Percentiles rank a stretch among this genome's conserved stretches.
Conservation (phyloP, 1,284 basidiomycete species). For the Puccinia polysora region DNA sequence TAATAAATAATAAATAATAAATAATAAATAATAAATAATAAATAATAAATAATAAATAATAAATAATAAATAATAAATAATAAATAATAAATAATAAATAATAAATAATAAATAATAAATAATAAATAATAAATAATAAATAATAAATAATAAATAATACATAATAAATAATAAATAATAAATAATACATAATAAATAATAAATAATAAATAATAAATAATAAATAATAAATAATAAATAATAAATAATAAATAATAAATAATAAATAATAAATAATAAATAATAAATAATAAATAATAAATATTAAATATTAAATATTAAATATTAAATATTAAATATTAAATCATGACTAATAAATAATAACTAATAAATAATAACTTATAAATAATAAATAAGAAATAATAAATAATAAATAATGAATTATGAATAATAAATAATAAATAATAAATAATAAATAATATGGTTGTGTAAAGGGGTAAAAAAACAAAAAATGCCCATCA, state of each 20-base stretch:
- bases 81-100: background rate
- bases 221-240: background rate
- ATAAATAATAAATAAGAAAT: no score
- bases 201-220: background rate
- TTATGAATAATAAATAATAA: no score
- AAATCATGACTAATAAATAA: no score
- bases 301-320: background rate
- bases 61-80: background rate
- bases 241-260: background rate
- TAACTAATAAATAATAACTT: no score
- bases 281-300: background rate
- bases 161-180: background rate
- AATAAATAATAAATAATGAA: no score
- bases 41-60: background rate
- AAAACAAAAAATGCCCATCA: no score
- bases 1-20: background rate
- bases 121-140: background rate
- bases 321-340: no score
- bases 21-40: background rate
- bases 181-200: background rate
- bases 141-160: background rate
- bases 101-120: constrained; percentile 4
- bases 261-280: constrained; percentile 4
- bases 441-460: no score
- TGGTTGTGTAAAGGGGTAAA: no score